These are phyloP conservation scores for Citeromyces matritensis DNA, from an alignment of 805 yeast genomes.

Conservation along the genomic window DNA sequence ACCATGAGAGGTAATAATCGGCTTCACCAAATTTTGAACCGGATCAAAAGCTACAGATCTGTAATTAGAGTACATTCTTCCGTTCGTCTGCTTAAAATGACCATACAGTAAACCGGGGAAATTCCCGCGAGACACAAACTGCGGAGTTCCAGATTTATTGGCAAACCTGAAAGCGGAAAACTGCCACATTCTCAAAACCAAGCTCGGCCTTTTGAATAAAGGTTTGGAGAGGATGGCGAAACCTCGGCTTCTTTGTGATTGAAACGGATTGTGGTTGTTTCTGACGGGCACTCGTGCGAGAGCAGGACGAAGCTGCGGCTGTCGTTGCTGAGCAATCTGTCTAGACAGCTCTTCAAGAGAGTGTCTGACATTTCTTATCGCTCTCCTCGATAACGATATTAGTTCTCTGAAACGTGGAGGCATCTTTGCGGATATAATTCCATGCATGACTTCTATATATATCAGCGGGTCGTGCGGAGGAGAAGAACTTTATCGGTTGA, in stretches of 20 bases:
- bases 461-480: no score
- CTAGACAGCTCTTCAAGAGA: slow-evolving; percentile 31
- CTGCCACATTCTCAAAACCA: background rate
- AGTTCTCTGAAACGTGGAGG: slow-evolving; percentile 17
- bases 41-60: slow-evolving; percentile 35
- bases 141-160: background rate
- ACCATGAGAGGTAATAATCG: slow-evolving; percentile 11
- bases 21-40: slow-evolving; percentile 25
- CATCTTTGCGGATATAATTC: background rate
- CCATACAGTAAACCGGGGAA: slow-evolving; percentile 16
- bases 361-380: slow-evolving; percentile 29
- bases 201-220: background rate
- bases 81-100: slow-evolving; percentile 13
- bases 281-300: slow-evolving; percentile 25
- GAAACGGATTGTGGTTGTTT: slow-evolving; percentile 6
- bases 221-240: background rate
- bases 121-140: slow-evolving; percentile 12
- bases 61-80: slow-evolving; percentile 20
- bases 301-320: slow-evolving; percentile 9
- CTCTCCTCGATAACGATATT: slow-evolving; percentile 25
- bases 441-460: no score
- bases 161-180: slow-evolving; percentile 3
- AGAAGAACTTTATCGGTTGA: no score
- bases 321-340: slow-evolving; percentile 7
- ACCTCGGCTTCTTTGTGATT: slow-evolving; percentile 3